Conservation (phyloP, 2,329 filamentous ascomycete genomes). For the Fusarium bulbicola region DNA sequence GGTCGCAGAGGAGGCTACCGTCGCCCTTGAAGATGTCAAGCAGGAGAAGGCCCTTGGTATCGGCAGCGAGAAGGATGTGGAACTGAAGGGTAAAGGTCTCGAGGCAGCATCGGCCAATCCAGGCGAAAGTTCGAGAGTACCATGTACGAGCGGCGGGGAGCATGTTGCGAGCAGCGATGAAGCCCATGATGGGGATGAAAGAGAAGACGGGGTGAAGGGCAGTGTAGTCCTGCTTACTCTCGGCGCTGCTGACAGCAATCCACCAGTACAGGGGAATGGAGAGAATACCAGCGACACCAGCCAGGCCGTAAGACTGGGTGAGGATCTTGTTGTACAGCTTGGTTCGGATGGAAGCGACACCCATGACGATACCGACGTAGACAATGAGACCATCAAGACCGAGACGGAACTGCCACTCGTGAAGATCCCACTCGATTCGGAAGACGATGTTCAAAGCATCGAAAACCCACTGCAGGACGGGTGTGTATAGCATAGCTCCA, state of each 20-base stretch:
- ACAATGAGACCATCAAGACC: slow-evolving; percentile 63
- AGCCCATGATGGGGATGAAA: slow-evolving; percentile 62
- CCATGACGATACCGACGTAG: slow-evolving; percentile 63
- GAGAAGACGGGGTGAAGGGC: slow-evolving; percentile 62
- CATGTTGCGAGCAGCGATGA: slow-evolving; percentile 61
- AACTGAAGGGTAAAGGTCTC: slow-evolving; percentile 69
- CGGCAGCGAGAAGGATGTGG: slow-evolving; percentile 69
- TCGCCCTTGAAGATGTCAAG: slow-evolving; percentile 33
- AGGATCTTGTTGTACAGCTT: slow-evolving; percentile 33
- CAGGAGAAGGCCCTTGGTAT: slow-evolving; percentile 58
- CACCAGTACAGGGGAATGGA: slow-evolving; percentile 42
- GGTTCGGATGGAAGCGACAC: slow-evolving; percentile 36
- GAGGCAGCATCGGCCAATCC: slow-evolving; percentile 64
- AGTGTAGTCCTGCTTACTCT: slow-evolving; percentile 53
- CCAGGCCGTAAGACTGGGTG: slow-evolving; percentile 29
- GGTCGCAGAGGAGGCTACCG: slow-evolving; percentile 33
- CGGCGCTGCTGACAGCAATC: slow-evolving; percentile 44
- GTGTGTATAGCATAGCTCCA: slow-evolving; percentile 26
- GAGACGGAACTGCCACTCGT: slow-evolving; percentile 60
- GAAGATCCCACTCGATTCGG: slow-evolving; percentile 57
- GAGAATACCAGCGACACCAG: slow-evolving; percentile 23
- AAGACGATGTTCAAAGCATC: slow-evolving; percentile 50
- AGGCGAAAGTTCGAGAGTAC: slow-evolving; percentile 55
- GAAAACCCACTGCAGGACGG: slow-evolving; percentile 34
- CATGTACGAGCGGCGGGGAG: slow-evolving; percentile 21